Conservation (phyloP, 257 asterid species). For the Solanum rostratum region DNA sequence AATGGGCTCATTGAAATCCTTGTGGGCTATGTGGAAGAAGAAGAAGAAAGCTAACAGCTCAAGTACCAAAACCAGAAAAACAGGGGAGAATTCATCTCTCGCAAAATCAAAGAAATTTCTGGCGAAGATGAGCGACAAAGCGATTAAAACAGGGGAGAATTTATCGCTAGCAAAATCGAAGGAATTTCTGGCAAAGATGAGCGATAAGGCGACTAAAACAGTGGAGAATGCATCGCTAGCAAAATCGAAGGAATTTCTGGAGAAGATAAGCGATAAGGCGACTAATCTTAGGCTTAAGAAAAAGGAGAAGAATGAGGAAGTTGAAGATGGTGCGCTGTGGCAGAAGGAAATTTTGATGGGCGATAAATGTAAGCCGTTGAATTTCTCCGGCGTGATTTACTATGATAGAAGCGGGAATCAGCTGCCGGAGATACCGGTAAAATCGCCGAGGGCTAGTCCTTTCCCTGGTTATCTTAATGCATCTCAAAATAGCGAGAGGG, state of each 20-base stretch:
- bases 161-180: constrained; percentile 17
- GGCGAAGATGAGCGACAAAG: constrained; percentile 16
- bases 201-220: constrained; percentile 9
- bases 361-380: constrained; percentile 40
- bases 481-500: background rate
- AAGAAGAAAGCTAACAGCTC: background rate
- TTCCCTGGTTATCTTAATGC: constrained; percentile 8
- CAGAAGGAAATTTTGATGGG: constrained; percentile 35
- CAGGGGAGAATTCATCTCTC: background rate
- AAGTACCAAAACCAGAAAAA: background rate
- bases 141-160: background rate
- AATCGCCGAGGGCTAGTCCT: constrained; percentile 34
- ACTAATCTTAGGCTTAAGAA: constrained; percentile 5
- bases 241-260: constrained; percentile 19
- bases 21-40: constrained; percentile 8
- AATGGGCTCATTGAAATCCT: constrained; percentile 10
- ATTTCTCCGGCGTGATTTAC: constrained; percentile 46
- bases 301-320: background rate
- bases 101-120: constrained; percentile 21
- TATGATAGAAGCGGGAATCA: constrained; percentile 22
- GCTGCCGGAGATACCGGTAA: constrained; percentile 24
- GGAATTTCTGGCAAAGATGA: constrained; percentile 9
- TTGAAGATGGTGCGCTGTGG: constrained; percentile 17
- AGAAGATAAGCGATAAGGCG: constrained; percentile 17
- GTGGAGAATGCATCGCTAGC: background rate